Conservation (phyloP, 2,329 filamentous ascomycete genomes). For the Diaporthe ampelina region DNA sequence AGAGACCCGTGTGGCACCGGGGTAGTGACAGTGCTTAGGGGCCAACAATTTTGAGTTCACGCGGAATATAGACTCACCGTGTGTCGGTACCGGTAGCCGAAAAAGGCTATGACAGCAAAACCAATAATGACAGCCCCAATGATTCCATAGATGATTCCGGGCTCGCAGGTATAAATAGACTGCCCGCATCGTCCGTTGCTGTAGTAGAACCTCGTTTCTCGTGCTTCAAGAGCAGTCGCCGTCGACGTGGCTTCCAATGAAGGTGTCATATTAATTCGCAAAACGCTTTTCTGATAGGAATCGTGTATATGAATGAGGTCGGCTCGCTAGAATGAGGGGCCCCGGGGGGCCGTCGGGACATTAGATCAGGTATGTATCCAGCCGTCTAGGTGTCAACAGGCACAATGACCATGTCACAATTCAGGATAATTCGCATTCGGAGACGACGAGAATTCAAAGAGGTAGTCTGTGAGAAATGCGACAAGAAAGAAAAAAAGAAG, state of each 20-base stretch:
- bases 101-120: background rate
- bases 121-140: background rate
- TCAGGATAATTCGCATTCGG: background rate
- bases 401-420: background rate
- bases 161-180: slow-evolving; percentile 10
- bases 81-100: background rate
- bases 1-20: background rate
- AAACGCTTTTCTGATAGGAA: background rate
- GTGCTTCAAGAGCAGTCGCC: background rate
- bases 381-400: background rate
- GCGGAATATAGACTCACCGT: background rate
- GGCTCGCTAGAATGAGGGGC: background rate
- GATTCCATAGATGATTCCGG: slow-evolving; percentile 12
- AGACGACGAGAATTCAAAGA: background rate
- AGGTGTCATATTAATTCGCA: background rate
- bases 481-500: background rate
- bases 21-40: background rate
- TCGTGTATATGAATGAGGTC: background rate
- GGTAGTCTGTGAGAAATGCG: too few relatives aligned
- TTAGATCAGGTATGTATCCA: background rate
- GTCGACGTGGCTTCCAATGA: background rate
- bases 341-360: background rate
- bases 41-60: background rate
- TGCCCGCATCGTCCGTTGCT: slow-evolving; percentile 14
- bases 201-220: slow-evolving; percentile 7